phyloP scores from a whole-genome alignment of 2,329 filamentous ascomycete genomes.

The Coleophoma cylindrospora region DNA sequence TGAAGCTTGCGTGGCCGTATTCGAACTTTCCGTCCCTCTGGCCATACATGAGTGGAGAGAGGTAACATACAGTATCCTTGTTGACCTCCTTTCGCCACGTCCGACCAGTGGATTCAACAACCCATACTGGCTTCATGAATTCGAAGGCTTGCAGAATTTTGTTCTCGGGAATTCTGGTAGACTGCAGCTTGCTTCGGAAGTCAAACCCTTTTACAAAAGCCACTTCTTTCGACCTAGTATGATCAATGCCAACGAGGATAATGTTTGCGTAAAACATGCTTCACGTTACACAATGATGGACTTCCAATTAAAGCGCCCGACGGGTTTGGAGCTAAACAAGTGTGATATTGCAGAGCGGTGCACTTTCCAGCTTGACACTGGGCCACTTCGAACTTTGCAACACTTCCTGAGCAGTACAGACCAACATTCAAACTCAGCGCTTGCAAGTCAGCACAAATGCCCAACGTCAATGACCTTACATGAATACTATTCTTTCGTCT shows the following conservation, averaged over 20 bases:
- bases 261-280: slow-evolving; percentile 38
- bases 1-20: slow-evolving; percentile 40
- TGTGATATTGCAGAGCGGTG: slow-evolving; percentile 27
- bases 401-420: slow-evolving; percentile 10
- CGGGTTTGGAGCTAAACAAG: slow-evolving; percentile 6
- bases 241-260: slow-evolving; percentile 8
- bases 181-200: slow-evolving; percentile 11
- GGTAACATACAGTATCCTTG: slow-evolving; percentile 34
- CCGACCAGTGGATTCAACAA: not conserved
- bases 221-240: slow-evolving; percentile 27
- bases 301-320: slow-evolving; percentile 6
- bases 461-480: slow-evolving; percentile 41
- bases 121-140: slow-evolving; percentile 2
- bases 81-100: slow-evolving; percentile 29
- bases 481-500: slow-evolving; percentile 49
- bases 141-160: slow-evolving; percentile 5
- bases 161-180: slow-evolving; percentile 1
- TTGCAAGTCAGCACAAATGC: slow-evolving; percentile 43
- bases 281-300: slow-evolving; percentile 36
- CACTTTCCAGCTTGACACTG: slow-evolving; percentile 33
- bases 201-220: slow-evolving; percentile 16
- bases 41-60: slow-evolving; percentile 44
- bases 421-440: slow-evolving; percentile 42
- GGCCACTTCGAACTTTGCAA: slow-evolving; percentile 16
- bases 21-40: slow-evolving; percentile 42